Evolutionary conservation across 495 filamentous ascomycete genomes (phyloP), one percentile per base, ranked within the genome.

Genomic region (Penicillium canescens): DNA sequence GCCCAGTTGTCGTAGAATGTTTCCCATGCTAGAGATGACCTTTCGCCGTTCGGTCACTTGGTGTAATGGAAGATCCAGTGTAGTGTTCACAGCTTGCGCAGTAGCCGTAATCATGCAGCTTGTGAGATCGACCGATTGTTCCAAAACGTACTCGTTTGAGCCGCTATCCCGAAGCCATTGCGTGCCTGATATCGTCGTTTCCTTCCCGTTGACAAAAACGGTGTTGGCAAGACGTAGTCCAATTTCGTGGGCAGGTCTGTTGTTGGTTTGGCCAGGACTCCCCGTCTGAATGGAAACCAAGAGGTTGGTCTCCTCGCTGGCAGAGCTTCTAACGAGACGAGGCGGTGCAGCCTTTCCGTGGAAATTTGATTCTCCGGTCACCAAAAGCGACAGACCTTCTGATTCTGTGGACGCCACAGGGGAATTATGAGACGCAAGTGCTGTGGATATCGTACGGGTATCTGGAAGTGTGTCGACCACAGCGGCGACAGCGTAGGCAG

Each of bases 171-270:
- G 55, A 52, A 52, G 36, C 87, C 87, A 92, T 33, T 62, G 74
- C 55, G 79, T 82, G 11, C 75, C 75, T 21, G 79, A 67, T 11
- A 92, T 71, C 3, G 86, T 88, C 14, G 83, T 81, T 31, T 78
- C 74, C 37, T 71, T 81, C 24, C 88, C 89, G 57, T 84, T 93
- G 41, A 81, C 70, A 60, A 93, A 94, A 11, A 92, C 60, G 0
- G 90, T 94, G 59, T 91, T 90, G 50, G 90, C 86, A 23, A 92
- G 76, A 7, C 88, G 89, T 16, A 90, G 33, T 40, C 75, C 73
- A 37, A 78, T 52, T 26, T 75, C 66, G 41, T 76, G 59, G 1
- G 60, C 26, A 9, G 48, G 8, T 20, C 40, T 35, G 16, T 35
- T 21, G 28, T 34, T 31, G 23, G 20, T 28, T 40, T 45, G 41